Conservation (phyloP, 176 grass and related monocot genomes). For the Dendrocalamus sinicus region DNA sequence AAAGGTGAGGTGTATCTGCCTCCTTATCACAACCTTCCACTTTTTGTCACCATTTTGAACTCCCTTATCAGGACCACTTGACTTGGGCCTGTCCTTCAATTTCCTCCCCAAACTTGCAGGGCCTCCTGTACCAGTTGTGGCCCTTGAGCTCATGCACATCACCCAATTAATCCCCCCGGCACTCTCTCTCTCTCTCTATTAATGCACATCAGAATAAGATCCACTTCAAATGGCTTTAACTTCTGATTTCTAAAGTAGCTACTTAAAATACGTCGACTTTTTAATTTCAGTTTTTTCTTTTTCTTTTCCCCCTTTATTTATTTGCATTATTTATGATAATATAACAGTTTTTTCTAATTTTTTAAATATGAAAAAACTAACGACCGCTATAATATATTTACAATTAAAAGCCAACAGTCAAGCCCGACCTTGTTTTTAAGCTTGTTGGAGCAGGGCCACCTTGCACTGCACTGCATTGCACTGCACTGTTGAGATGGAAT, state of each 20-base stretch:
- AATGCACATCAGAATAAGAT: background rate
- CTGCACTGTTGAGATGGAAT: background rate
- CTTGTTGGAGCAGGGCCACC: no score
- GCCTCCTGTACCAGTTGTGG: no score
- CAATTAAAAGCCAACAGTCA: no score
- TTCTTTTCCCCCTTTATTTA: no score
- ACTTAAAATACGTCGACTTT: fast-evolving
- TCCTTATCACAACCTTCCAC: constrained; percentile 25
- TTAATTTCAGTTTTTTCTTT: no score
- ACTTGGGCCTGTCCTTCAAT: background rate
- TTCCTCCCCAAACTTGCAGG: constrained; percentile 45
- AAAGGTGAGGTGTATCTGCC: background rate
- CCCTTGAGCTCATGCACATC: constrained; percentile 20
- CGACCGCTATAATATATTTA: no score
- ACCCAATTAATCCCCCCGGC: constrained; percentile 3
- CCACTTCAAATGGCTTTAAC: fast-evolving
- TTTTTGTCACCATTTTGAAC: constrained; percentile 22
- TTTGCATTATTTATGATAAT: no score
- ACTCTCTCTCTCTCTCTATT: background rate
- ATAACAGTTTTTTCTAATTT: no score
- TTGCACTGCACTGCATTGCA: background rate
- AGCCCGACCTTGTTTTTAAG: no score
- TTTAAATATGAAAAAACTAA: no score
- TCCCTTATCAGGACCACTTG: constrained; percentile 39
- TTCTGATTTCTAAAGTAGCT: no score